These are phyloP conservation scores for Cyclotella choctawhatcheeana DNA, from an alignment of 108 stramenopile genomes.

Conservation along the genomic window DNA sequence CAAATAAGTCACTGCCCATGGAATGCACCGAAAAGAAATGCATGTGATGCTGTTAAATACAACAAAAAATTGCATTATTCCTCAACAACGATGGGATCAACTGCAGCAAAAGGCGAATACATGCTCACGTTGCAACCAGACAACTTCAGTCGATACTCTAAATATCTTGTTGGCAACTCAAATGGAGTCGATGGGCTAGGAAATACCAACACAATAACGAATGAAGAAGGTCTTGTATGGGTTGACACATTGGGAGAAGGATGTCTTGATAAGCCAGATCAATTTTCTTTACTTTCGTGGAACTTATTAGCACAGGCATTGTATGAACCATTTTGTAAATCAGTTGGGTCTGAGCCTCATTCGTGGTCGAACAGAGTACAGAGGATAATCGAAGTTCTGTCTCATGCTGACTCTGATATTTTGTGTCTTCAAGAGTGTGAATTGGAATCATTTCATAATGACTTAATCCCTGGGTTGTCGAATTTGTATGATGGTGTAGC, in stretches of 20 bases:
- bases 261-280: not conserved
- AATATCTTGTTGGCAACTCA: constrained; percentile 34
- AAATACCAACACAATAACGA: not conserved
- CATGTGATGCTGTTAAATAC: too few species aligned
- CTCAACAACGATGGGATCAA: constrained; percentile 6
- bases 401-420: constrained; percentile 42
- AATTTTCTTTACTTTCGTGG: constrained; percentile 57
- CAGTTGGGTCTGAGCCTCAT: constrained; percentile 20
- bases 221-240: constrained; percentile 21
- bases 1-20: too few species aligned
- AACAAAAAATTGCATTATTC: not conserved
- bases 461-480: constrained; percentile 41
- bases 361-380: constrained; percentile 46
- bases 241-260: constrained; percentile 25
- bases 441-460: constrained; percentile 27
- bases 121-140: constrained; percentile 14
- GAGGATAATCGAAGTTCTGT: constrained; percentile 44
- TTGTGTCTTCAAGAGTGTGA: constrained; percentile 62
- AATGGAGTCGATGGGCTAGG: constrained; percentile 41
- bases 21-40: too few species aligned
- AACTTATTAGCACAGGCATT: constrained; percentile 54
- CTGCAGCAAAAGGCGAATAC: constrained; percentile 7
- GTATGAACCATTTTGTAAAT: constrained; percentile 41
- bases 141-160: constrained; percentile 34
- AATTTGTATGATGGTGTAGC: constrained; percentile 48